Evolutionary conservation across 2,329 filamentous ascomycete genomes (phyloP).

Genomic region (Thielaviopsis ethacetica): DNA sequence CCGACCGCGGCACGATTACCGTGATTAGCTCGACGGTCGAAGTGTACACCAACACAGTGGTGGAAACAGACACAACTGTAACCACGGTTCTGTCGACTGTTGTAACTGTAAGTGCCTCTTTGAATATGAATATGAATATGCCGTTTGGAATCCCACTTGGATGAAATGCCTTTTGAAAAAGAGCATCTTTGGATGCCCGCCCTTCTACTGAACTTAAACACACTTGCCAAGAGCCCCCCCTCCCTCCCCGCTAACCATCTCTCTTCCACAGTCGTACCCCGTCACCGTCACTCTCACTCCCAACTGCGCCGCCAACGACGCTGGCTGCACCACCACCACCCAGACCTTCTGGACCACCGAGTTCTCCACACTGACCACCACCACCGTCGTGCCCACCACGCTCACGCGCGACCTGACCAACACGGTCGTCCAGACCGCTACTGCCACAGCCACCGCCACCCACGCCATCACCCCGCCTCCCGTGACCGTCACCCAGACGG

Average conservation of each 20-base stretch:
- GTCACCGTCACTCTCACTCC: constrained; percentile 14
- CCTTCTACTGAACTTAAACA: too few relatives aligned
- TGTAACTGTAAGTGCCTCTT: constrained; percentile 4
- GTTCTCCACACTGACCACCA: constrained; percentile 14
- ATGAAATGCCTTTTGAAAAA: too few relatives aligned
- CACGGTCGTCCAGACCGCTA: constrained; percentile 3
- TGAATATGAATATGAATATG: neutral
- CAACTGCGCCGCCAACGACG: neutral
- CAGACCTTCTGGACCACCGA: constrained; percentile 12
- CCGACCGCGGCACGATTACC: neutral
- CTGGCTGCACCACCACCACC: constrained; percentile 3
- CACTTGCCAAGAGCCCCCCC: constrained; percentile 1
- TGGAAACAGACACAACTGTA: constrained; percentile 12
- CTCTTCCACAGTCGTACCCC: constrained; percentile 13
- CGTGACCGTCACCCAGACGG: constrained; percentile 12
- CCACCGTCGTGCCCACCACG: constrained; percentile 8
- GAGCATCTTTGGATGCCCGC: too few relatives aligned
- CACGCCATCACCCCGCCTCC: constrained; percentile 12
- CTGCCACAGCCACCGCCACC: neutral
- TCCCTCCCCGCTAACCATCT: too few relatives aligned
- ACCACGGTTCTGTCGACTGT: constrained; percentile 14
- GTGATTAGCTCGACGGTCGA: too few relatives aligned
- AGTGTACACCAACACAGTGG: constrained; percentile 6
- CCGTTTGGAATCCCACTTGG: too few relatives aligned
- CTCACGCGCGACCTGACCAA: constrained; percentile 9